A percentile compares a stretch with the other conserved stretches of the same genome.
These are phyloP conservation scores for Fraxinus dipetala DNA, from an alignment of 305 asterid species.

Conservation along the genomic window DNA sequence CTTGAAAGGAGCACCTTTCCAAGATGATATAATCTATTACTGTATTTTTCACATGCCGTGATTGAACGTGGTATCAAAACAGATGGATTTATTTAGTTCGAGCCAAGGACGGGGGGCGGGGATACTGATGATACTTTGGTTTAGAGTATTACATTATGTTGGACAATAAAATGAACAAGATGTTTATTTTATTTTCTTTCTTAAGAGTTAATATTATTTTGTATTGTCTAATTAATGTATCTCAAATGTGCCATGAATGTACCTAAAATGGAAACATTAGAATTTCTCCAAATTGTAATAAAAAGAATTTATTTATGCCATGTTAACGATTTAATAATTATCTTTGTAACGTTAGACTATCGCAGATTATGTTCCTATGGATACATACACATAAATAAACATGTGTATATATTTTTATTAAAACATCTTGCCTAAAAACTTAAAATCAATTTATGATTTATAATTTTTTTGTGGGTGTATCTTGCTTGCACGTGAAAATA, in stretches of 20 bases:
- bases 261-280: neutral
- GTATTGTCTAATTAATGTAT: neutral
- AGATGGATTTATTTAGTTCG: neutral
- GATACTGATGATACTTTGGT: neutral
- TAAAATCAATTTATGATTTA: neutral
- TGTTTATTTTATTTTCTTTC: neutral
- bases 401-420: neutral
- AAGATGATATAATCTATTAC: neutral
- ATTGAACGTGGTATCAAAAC: neutral
- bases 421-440: neutral
- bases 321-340: neutral
- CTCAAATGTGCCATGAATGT: neutral
- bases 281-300: neutral
- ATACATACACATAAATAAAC: neutral
- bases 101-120: neutral
- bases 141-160: neutral
- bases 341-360: neutral
- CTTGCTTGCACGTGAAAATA: constrained; percentile 33
- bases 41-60: neutral
- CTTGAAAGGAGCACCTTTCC: neutral
- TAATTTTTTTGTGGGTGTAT: neutral
- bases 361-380: neutral
- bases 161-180: neutral
- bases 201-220: neutral
- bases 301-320: neutral